A percentile compares a stretch with the other conserved stretches of the same genome.
phyloP scores from a whole-genome alignment of 805 yeast species.

The Starmera caribaea region DNA sequence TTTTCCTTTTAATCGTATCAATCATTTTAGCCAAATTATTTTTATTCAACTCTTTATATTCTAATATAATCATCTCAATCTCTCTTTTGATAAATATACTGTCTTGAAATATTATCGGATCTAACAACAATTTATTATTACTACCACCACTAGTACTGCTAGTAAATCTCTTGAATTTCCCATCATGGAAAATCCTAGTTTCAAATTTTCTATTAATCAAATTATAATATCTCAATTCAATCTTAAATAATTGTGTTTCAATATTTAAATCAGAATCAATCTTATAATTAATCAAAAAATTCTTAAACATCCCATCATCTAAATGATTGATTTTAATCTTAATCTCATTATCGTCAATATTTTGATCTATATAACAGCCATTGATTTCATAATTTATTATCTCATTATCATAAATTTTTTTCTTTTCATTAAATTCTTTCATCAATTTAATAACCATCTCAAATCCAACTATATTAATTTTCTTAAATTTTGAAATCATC shows the following conservation, averaged over 20 bases:
- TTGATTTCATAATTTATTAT: no score
- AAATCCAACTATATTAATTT: no score
- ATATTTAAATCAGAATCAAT: conserved; percentile 10
- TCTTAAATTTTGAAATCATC: no score
- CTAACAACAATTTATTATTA: no score
- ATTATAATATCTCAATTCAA: conserved; percentile 3
- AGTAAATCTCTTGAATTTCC: not conserved
- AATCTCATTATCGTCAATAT: not conserved
- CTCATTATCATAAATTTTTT: no score
- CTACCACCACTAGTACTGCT: no score
- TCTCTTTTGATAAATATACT: conserved; percentile 24
- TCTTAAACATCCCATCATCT: conserved; percentile 15
- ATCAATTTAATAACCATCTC: no score
- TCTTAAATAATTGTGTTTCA: not conserved
- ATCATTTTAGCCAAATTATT: not conserved
- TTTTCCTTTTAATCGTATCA: not conserved
- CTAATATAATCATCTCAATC: conserved; percentile 24
- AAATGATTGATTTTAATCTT: conserved; percentile 9
- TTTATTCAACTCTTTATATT: conserved; percentile 7
- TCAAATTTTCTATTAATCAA: conserved; percentile 10
- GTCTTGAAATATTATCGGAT: conserved; percentile 17
- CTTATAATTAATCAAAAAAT: conserved; percentile 6
- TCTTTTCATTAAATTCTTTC: no score
- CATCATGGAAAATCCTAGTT: conserved; percentile 1
- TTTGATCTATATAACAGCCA: no score